Percentiles rank a stretch among this genome's conserved stretches.
These are phyloP conservation scores for Leccinellum rugosiceps DNA, from an alignment of 768 basidiomycete species.

Conservation along the genomic window DNA sequence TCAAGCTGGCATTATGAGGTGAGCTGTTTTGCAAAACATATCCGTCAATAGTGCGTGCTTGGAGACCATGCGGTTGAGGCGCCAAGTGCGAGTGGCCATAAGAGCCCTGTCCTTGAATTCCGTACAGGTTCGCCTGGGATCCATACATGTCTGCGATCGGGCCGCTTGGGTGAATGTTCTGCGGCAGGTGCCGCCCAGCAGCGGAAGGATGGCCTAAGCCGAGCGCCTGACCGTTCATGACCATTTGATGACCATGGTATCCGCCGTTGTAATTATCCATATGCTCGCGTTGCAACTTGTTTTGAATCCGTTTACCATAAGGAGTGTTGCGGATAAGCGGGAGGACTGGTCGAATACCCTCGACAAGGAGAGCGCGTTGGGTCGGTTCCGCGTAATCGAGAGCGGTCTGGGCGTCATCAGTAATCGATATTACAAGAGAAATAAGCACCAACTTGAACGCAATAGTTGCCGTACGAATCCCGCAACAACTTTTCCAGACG, in stretches of 20 bases:
- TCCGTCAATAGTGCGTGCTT: slow-evolving; percentile 73
- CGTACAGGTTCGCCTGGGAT: slow-evolving; percentile 59
- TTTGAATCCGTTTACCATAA: slow-evolving; percentile 98
- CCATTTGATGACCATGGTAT: slow-evolving; percentile 60
- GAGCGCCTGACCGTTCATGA: slow-evolving; percentile 57
- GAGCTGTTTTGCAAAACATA: slow-evolving; percentile 78
- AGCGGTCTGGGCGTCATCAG: slow-evolving; percentile 65
- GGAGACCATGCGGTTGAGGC: slow-evolving; percentile 55
- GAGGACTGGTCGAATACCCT: slow-evolving; percentile 97
- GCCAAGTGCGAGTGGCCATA: slow-evolving; percentile 57
- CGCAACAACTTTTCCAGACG: slow-evolving; percentile 93
- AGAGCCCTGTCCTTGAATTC: slow-evolving; percentile 52
- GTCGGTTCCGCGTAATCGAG: slow-evolving; percentile 95
- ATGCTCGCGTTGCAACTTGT: slow-evolving; percentile 95
- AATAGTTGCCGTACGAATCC: slow-evolving; percentile 96
- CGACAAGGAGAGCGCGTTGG: slow-evolving; percentile 89
- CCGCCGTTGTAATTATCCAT: slow-evolving; percentile 60
- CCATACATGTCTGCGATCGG: slow-evolving; percentile 66
- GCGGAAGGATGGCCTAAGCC: slow-evolving; percentile 38
- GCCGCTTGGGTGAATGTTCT: slow-evolving; percentile 48
- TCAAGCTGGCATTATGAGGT: slow-evolving; percentile 59
- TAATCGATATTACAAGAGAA: neutral
- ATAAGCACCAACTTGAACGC: slow-evolving; percentile 65
- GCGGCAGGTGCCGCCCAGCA: slow-evolving; percentile 55
- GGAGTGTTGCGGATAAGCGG: slow-evolving; percentile 99